A percentile compares a stretch with the other conserved stretches of the same genome.
Evolutionary conservation across 176 grass and related monocot species (phyloP).

Genomic region (Hordeum vulgare): MorexV3_pseudomolecules_assembly NC_058523.1:341443807-341444306

Average conservation of each 20-base stretch:
- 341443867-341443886: too few relatives aligned
- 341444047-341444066: conserved; percentile 18
- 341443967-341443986: too few relatives aligned
- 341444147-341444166: conserved; percentile 68
- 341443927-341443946: too few relatives aligned
- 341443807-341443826: too few relatives aligned
- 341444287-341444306: conserved; percentile 80
- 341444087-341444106: conserved; percentile 52
- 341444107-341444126: background rate
- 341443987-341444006: conserved; percentile 38
- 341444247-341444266: conserved; percentile 71
- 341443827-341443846: too few relatives aligned
- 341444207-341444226: conserved; percentile 45
- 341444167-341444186: conserved; percentile 71
- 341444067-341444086: conserved; percentile 72
- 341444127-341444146: conserved; percentile 38
- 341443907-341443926: too few relatives aligned
- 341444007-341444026: conserved; percentile 3
- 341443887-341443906: too few relatives aligned
- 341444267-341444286: conserved; percentile 71
- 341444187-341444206: conserved; percentile 77
- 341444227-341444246: conserved; percentile 81
- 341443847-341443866: background rate
- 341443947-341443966: too few relatives aligned
- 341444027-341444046: background rate